Conservation (phyloP, 805 yeast species). For the Wickerhamiella musiphila region DNA sequence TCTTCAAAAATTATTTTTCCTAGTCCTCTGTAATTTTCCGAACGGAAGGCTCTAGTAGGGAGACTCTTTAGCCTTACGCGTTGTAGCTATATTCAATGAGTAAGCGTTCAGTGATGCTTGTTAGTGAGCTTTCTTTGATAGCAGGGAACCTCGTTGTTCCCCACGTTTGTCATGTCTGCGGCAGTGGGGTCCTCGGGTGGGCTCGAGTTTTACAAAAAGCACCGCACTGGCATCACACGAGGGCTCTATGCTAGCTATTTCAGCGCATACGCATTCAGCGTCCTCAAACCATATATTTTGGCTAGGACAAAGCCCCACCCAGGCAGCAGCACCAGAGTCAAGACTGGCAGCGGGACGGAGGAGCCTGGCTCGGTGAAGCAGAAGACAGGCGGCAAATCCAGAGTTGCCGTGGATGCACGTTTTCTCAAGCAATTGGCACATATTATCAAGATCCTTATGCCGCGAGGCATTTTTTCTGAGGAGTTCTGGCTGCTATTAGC, state of each 20-base stretch:
- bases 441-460: constrained; percentile 21
- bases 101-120: no score
- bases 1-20: no score
- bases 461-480: constrained; percentile 17
- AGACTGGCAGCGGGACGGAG: neutral
- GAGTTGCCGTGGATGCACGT: constrained; percentile 19
- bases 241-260: constrained; percentile 9
- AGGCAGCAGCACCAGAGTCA: neutral
- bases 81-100: no score
- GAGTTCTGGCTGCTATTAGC: constrained; percentile 25
- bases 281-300: constrained; percentile 6
- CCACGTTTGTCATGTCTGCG: constrained; percentile 8
- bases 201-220: constrained; percentile 4
- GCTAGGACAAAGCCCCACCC: no score
- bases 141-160: no score
- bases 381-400: constrained; percentile 5
- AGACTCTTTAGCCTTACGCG: no score
- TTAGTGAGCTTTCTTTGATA: no score
- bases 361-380: constrained; percentile 1
- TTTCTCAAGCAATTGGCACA: constrained; percentile 17
- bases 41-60: no score
- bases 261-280: constrained; percentile 7
- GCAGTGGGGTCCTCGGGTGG: constrained; percentile 4
- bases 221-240: constrained; percentile 12
- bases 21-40: no score